Evolutionary conservation across 2,329 filamentous ascomycete species (phyloP).

Genomic region (Colletotrichum simmondsii): DNA sequence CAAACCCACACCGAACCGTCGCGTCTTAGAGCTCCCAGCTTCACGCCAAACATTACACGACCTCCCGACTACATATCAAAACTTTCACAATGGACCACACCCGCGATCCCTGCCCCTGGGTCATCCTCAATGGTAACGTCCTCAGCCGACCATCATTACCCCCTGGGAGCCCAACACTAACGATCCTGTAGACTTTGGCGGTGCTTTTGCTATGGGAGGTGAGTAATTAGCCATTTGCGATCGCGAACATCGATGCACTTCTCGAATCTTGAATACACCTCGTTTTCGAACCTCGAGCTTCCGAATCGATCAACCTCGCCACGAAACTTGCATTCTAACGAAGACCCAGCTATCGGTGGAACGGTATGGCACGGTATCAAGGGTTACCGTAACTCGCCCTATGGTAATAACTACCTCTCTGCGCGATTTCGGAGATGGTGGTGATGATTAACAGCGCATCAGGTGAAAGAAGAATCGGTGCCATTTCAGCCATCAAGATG

Average conservation of each 20-base stretch:
- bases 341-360: constrained; percentile 69
- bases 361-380: constrained; percentile 98
- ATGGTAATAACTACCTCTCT: background rate
- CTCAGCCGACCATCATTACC: background rate
- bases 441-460: constrained; percentile 80
- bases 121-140: constrained; percentile 78
- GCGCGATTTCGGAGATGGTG: background rate
- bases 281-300: background rate
- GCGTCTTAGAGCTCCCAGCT: background rate
- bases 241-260: constrained; percentile 52
- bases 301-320: background rate
- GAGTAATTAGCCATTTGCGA: background rate
- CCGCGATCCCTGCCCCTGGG: constrained; percentile 96
- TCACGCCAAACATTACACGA: constrained; percentile 20
- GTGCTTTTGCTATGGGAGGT: constrained; percentile 93
- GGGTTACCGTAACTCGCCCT: constrained; percentile 66
- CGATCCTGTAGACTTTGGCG: constrained; percentile 77
- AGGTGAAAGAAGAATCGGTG: constrained; percentile 94
- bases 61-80: constrained; percentile 7
- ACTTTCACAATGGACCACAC: constrained; percentile 83
- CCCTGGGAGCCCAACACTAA: background rate
- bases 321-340: background rate
- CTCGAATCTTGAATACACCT: background rate
- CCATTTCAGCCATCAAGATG: constrained; percentile 97
- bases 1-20: background rate